phyloP scores from a whole-genome alignment of 2,329 filamentous ascomycete species.

The Coniochaeta sp. region DNA sequence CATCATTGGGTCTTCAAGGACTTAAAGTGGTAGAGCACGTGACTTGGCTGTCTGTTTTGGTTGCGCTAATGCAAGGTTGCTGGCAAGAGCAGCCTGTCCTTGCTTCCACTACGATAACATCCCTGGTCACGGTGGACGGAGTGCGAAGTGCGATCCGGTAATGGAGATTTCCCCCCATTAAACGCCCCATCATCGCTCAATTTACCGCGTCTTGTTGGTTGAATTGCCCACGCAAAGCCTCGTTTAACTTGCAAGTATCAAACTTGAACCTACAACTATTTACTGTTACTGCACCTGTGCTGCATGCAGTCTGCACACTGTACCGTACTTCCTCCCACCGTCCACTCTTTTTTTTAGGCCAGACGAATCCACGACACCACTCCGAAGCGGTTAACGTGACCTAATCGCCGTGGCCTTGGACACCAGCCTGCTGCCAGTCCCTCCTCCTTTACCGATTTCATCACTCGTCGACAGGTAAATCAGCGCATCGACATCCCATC shows the following conservation, averaged over 20 bases:
- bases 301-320: not conserved
- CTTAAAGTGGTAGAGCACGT: not conserved
- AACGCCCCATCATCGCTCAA: constrained; percentile 1
- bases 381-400: not conserved
- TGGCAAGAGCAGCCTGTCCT: not conserved
- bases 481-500: not conserved
- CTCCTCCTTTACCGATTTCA: not conserved
- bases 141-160: not conserved
- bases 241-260: constrained; percentile 1
- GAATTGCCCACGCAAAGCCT: not conserved
- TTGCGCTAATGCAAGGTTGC: constrained; percentile 2
- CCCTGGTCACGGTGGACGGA: not conserved
- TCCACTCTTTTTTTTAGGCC: too few relatives aligned
- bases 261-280: not conserved
- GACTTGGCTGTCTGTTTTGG: not conserved
- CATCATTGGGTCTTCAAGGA: too few relatives aligned
- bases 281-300: not conserved
- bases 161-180: not conserved
- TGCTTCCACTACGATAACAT: not conserved
- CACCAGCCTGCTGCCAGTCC: too few relatives aligned
- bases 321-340: too few relatives aligned
- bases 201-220: constrained; percentile 3
- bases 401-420: not conserved
- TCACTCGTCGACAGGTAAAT: not conserved
- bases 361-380: too few relatives aligned